Evolutionary conservation across 305 asterid species (phyloP).

Genomic region (Fraxinus nigra): DNA sequence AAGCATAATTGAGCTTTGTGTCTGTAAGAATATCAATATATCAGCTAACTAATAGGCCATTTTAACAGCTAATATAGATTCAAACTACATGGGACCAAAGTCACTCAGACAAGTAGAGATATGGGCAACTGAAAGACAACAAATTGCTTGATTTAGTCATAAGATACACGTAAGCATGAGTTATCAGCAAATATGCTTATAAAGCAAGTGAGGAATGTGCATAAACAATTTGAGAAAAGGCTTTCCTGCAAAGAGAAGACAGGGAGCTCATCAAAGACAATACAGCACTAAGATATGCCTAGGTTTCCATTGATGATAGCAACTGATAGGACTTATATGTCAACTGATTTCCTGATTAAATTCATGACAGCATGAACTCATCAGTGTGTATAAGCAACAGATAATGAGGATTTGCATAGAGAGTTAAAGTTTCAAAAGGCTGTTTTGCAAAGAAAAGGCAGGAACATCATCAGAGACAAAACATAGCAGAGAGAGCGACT

Average conservation of each 20-base stretch:
- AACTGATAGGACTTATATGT: background rate
- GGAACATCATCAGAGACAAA: background rate
- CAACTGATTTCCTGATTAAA: background rate
- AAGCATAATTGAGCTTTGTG: background rate
- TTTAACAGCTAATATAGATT: background rate
- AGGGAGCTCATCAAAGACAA: background rate
- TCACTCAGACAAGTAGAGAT: background rate
- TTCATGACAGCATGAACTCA: constrained; percentile 11
- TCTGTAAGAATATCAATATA: background rate
- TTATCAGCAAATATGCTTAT: background rate
- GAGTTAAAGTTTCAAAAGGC: background rate
- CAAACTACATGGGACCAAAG: background rate
- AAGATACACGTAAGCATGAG: background rate
- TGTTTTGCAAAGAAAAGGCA: background rate
- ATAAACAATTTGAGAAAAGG: background rate
- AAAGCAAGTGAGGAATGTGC: background rate
- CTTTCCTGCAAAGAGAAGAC: background rate
- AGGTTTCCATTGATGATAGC: background rate
- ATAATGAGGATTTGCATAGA: background rate
- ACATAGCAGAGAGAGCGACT: background rate
- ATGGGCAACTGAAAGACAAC: background rate
- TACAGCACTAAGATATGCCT: background rate
- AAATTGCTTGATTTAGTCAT: background rate
- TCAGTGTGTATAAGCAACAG: background rate
- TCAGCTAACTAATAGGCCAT: constrained; percentile 7